Conservation (phyloP, 257 asterid genomes). For the Verbena officinalis region DNA sequence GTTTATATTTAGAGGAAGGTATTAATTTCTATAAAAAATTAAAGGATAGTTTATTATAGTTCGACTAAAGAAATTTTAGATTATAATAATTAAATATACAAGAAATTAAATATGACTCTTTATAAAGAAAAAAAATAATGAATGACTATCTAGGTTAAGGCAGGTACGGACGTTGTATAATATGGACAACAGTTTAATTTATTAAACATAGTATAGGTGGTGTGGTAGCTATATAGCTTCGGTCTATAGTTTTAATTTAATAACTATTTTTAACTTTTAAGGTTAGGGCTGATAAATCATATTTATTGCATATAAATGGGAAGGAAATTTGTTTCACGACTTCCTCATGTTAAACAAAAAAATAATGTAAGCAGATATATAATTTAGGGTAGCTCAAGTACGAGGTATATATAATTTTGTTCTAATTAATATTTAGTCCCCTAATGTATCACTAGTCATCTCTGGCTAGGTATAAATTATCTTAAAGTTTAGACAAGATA, state of each 20-base stretch:
- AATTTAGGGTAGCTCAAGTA: neutral
- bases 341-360: constrained; percentile 16
- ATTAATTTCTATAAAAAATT: no score
- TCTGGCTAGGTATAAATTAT: no score
- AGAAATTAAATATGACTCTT: no score
- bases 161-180: neutral
- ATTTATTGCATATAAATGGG: neutral
- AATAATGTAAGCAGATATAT: neutral
- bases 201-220: neutral
- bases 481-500: no score
- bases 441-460: no score
- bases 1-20: no score
- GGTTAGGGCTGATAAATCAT: neutral
- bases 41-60: no score
- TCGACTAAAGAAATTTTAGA: no score
- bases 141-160: neutral
- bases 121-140: no score
- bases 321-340: neutral
- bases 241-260: neutral
- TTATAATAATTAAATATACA: no score
- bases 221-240: neutral
- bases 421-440: no score
- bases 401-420: no score
- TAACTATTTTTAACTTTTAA: neutral
- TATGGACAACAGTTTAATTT: neutral